phyloP scores from a whole-genome alignment of 306 rosid genomes.

The Fagus crenata region DNA sequence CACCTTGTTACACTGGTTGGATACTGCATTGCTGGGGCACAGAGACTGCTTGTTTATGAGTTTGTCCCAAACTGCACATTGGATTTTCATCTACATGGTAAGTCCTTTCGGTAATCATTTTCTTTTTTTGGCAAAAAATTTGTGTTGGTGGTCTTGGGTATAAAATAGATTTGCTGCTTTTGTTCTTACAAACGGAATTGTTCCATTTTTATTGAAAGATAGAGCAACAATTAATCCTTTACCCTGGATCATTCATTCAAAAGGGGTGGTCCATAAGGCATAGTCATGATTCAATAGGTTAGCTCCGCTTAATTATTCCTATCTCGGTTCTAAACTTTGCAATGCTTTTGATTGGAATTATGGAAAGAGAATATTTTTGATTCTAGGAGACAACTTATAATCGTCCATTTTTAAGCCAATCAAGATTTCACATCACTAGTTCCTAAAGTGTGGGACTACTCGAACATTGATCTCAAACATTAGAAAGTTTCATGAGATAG shows the following conservation, averaged over 20 bases:
- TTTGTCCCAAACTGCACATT: slow-evolving; percentile 50
- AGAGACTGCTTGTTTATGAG: slow-evolving; percentile 65
- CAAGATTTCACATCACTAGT: not conserved
- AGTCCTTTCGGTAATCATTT: not conserved
- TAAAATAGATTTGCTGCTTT: not conserved
- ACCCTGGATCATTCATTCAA: not conserved
- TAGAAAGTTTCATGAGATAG: not conserved
- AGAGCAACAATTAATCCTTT: not conserved
- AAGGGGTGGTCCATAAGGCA: not conserved
- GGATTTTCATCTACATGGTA: slow-evolving; percentile 67
- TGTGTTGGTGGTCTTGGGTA: not conserved
- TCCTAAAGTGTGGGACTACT: too few relatives aligned
- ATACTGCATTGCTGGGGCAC: slow-evolving; percentile 46
- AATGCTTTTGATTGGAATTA: not conserved
- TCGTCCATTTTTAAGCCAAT: not conserved
- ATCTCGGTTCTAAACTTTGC: not conserved
- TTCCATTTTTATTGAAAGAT: not conserved
- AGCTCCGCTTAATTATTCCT: too few relatives aligned
- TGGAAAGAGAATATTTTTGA: not conserved
- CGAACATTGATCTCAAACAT: not conserved
- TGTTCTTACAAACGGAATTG: not conserved
- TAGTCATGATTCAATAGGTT: too few relatives aligned
- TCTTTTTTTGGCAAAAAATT: not conserved
- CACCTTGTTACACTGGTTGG: slow-evolving; percentile 72
- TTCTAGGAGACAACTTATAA: not conserved